Conservation (phyloP, 2,329 filamentous ascomycete genomes). For the Claviceps maximensis region DNA sequence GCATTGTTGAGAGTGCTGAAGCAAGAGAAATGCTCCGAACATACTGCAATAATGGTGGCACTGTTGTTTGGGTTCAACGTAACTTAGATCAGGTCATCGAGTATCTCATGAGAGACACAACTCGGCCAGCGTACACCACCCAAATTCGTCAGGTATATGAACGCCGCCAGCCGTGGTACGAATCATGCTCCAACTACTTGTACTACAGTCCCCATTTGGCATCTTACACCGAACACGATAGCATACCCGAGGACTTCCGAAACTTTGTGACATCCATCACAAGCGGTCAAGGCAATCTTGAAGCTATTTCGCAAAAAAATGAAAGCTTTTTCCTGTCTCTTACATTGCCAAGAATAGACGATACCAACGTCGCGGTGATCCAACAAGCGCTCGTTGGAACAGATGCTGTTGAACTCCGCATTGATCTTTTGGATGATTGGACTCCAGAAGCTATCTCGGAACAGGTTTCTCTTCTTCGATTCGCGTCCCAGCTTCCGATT, state of each 20-base stretch:
- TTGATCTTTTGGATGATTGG: constrained; percentile 73
- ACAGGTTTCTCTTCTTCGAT: constrained; percentile 69
- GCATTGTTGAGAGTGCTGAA: constrained; percentile 74
- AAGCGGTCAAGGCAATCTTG: constrained; percentile 32
- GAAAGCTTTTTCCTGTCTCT: constrained; percentile 89
- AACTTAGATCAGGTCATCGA: constrained; percentile 80
- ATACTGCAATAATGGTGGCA: constrained; percentile 64
- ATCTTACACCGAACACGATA: constrained; percentile 10
- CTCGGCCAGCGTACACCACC: constrained; percentile 80
- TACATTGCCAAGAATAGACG: constrained; percentile 59
- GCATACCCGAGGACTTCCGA: constrained; percentile 22
- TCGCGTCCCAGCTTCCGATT: constrained; percentile 59
- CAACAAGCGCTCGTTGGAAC: constrained; percentile 67
- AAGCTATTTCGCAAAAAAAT: constrained; percentile 34
- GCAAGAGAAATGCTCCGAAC: constrained; percentile 63
- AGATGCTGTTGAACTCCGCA: constrained; percentile 87
- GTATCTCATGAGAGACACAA: constrained; percentile 80
- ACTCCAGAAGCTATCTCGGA: constrained; percentile 64
- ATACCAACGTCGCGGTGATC: constrained; percentile 48
- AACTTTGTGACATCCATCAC: constrained; percentile 27
- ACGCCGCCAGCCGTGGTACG: constrained; percentile 77
- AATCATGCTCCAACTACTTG: constrained; percentile 85
- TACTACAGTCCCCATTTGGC: constrained; percentile 66
- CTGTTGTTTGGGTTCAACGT: constrained; percentile 76
- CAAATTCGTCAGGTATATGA: constrained; percentile 87